Percentiles rank a stretch among this genome's conserved stretches.
These are phyloP conservation scores for Fusarium tupiense DNA, from an alignment of 2,329 filamentous ascomycete genomes.

Conservation along the genomic window DNA sequence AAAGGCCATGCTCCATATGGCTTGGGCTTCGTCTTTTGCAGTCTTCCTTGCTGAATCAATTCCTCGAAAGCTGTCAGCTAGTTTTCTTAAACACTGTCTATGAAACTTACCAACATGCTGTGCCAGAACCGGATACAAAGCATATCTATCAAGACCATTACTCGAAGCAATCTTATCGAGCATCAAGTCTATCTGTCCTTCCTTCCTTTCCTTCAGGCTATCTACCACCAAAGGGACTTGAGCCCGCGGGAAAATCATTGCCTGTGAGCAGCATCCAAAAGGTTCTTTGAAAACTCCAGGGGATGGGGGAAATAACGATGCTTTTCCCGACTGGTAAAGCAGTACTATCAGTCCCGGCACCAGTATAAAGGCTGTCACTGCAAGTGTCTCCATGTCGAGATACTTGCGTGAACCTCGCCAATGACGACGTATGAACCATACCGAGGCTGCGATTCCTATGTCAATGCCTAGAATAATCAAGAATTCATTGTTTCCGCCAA, in stretches of 20 bases:
- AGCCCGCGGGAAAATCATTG: constrained; percentile 7
- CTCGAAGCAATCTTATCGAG: constrained; percentile 1
- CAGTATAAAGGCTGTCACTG: background rate
- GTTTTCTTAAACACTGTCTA: accelerated
- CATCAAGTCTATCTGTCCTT: constrained; percentile 21
- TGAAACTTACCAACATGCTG: constrained; percentile 10
- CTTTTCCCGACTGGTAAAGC: constrained; percentile 17
- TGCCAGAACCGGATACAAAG: constrained; percentile 16
- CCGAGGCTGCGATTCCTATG: background rate
- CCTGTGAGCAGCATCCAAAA: constrained; percentile 22
- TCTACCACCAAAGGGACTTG: background rate
- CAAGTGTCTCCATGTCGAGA: background rate
- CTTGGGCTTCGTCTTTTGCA: constrained; percentile 6
- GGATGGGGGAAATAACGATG: background rate
- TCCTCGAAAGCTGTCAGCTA: background rate
- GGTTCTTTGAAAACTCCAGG: constrained; percentile 17
- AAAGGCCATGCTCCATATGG: constrained; percentile 24
- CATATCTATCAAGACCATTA: constrained; percentile 6
- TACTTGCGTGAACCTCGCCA: background rate
- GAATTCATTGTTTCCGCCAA: constrained; percentile 10
- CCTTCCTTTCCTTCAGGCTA: background rate
- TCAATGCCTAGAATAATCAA: constrained; percentile 8
- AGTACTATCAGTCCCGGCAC: constrained; percentile 14
- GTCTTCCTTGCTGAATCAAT: constrained; percentile 14
- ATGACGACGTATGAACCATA: background rate